Evolutionary conservation across 139 green algal genomes (phyloP).

Genomic region (Tetratostichococcus sp.): DNA sequence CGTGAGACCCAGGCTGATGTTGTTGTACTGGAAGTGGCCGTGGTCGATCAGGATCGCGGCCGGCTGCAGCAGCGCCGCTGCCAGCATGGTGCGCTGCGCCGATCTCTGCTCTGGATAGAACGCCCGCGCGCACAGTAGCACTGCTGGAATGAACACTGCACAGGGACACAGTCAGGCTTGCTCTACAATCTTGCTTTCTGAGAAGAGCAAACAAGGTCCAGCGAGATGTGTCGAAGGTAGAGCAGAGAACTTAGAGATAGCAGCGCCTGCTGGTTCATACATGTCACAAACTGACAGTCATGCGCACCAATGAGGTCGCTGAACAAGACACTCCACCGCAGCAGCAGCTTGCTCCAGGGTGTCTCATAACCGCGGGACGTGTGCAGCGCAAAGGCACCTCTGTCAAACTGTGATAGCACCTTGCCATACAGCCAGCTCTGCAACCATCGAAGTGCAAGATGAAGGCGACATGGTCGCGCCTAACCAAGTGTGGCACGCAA

Average conservation of each 20-base stretch:
- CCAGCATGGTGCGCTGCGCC: slow-evolving; percentile 20
- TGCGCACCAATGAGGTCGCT: slow-evolving; percentile 66
- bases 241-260: too few relatives aligned
- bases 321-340: slow-evolving; percentile 81
- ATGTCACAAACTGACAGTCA: too few relatives aligned
- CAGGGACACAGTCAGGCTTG: neutral
- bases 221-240: too few relatives aligned
- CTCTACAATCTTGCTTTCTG: too few relatives aligned
- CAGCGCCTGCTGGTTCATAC: neutral
- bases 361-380: slow-evolving; percentile 79
- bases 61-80: slow-evolving; percentile 74
- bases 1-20: slow-evolving; percentile 79
- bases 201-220: too few relatives aligned
- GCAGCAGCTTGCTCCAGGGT: slow-evolving; percentile 64
- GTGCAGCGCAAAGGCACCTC: slow-evolving; percentile 63
- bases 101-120: slow-evolving; percentile 13
- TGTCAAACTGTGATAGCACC: slow-evolving; percentile 64
- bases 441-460: too few relatives aligned
- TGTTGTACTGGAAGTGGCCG: slow-evolving; percentile 98
- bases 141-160: slow-evolving; percentile 81
- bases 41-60: slow-evolving; percentile 90
- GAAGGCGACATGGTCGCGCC: too few relatives aligned
- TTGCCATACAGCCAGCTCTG: slow-evolving; percentile 79
- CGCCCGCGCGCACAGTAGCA: slow-evolving; percentile 18
- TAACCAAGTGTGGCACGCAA: too few relatives aligned